phyloP scores from a whole-genome alignment of 192 early-diverging fungal species.

The Lobulomyces angularis region DNA sequence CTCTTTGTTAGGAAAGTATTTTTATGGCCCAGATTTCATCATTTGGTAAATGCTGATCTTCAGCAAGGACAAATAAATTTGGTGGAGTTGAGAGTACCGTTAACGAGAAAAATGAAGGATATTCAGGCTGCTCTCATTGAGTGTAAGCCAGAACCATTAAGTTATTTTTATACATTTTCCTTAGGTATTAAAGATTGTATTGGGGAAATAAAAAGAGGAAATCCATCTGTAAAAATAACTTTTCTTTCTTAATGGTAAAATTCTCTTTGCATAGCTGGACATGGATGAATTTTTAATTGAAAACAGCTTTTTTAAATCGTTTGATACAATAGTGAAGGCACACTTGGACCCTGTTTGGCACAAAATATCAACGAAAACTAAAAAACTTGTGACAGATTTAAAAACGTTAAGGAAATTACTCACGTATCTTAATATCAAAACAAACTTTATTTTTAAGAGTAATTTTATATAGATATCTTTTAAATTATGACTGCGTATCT shows the following conservation, averaged over 20 bases:
- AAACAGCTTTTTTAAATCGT: constrained; percentile 71
- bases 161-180: too few relatives aligned
- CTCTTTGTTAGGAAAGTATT: too few relatives aligned
- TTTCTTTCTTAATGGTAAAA: constrained; percentile 2
- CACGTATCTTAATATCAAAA: constrained; percentile 4
- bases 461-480: constrained; percentile 62
- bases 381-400: constrained; percentile 65
- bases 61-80: constrained; percentile 35
- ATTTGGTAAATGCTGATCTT: constrained; percentile 38
- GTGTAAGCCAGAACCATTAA: too few relatives aligned
- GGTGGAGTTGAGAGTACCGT: constrained; percentile 62
- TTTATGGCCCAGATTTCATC: constrained; percentile 46
- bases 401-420: constrained; percentile 52
- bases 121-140: constrained; percentile 76
- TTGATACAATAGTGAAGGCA: constrained; percentile 61
- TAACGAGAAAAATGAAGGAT: constrained; percentile 66
- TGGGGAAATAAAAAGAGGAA: constrained; percentile 57
- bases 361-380: constrained; percentile 54
- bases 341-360: constrained; percentile 87
- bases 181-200: constrained; percentile 66
- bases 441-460: constrained; percentile 1
- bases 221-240: constrained; percentile 28
- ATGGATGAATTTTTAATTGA: constrained; percentile 73
- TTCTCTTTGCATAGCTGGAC: constrained; percentile 42
- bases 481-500: constrained; percentile 75